These are phyloP conservation scores for Paraphoma chrysanthemicola DNA, from an alignment of 2,329 filamentous ascomycete species.

Conservation along the genomic window DNA sequence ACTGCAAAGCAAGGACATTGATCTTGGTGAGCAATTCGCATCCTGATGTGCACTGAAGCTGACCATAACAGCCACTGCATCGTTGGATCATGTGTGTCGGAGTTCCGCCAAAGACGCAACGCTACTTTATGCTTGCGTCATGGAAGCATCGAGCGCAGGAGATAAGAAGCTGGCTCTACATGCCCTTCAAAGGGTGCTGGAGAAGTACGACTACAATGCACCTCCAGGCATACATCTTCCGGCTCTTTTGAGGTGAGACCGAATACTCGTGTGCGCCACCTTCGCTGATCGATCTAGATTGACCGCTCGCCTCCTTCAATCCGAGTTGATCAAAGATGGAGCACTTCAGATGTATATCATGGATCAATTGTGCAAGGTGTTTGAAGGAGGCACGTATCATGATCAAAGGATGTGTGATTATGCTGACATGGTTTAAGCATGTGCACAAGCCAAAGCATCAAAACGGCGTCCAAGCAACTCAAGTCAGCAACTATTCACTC, in stretches of 20 bases:
- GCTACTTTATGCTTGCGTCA: conserved; percentile 79
- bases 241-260: conserved; percentile 67
- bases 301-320: conserved; percentile 55
- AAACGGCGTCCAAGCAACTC: conserved; percentile 52
- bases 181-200: conserved; percentile 66
- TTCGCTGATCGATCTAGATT: conserved; percentile 41
- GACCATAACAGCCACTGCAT: conserved; percentile 61
- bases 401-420: background rate
- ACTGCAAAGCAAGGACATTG: conserved; percentile 64
- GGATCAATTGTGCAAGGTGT: conserved; percentile 62
- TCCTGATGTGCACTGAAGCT: conserved; percentile 1
- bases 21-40: conserved; percentile 51
- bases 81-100: conserved; percentile 67
- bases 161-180: conserved; percentile 67
- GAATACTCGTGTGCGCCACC: conserved; percentile 40
- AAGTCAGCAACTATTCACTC: conserved; percentile 58
- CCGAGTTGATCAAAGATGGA: conserved; percentile 48
- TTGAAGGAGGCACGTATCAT: conserved; percentile 56
- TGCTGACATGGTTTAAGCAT: conserved; percentile 53
- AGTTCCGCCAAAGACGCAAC: conserved; percentile 61
- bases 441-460: conserved; percentile 54
- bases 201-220: conserved; percentile 59
- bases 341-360: conserved; percentile 33
- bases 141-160: conserved; percentile 74
- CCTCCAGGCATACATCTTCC: conserved; percentile 64